phyloP scores from a whole-genome alignment of 2,329 filamentous ascomycete genomes.

The Rasamsonia emersonii region DNA sequence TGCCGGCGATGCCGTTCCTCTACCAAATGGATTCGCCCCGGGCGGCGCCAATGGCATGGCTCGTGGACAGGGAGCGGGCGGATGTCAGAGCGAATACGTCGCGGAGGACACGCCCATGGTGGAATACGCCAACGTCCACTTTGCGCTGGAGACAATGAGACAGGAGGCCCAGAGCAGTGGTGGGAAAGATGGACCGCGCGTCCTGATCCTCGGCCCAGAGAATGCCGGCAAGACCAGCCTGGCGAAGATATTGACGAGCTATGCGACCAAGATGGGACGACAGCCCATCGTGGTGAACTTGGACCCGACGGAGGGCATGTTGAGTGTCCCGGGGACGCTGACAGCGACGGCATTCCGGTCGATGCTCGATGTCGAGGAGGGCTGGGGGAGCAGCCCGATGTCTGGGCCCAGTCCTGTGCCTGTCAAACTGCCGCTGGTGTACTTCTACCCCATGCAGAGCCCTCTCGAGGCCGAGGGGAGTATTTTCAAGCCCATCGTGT shows the following conservation, averaged over 20 bases:
- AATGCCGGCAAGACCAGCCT: constrained; percentile 77
- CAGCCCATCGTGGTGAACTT: constrained; percentile 79
- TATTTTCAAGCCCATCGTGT: constrained; percentile 66
- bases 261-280: constrained; percentile 63
- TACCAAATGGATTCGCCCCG: constrained; percentile 21
- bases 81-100: constrained; percentile 58
- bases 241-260: constrained; percentile 66
- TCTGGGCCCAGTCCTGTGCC: constrained; percentile 81
- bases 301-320: constrained; percentile 70
- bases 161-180: constrained; percentile 46
- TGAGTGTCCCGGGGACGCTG: constrained; percentile 70
- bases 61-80: constrained; percentile 42
- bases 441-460: constrained; percentile 70
- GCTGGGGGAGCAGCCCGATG: constrained; percentile 84
- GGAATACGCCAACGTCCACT: constrained; percentile 76
- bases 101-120: constrained; percentile 76
- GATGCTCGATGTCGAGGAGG: constrained; percentile 78
- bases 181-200: constrained; percentile 59
- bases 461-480: constrained; percentile 60
- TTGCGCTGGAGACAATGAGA: constrained; percentile 68
- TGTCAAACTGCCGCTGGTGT: constrained; percentile 84
- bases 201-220: constrained; percentile 72
- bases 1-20: constrained; percentile 45
- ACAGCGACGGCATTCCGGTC: constrained; percentile 81
- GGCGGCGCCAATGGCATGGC: constrained; percentile 13